phyloP scores from a whole-genome alignment of 164 flowering plant genomes.

The Vitis cinerea region DNA sequence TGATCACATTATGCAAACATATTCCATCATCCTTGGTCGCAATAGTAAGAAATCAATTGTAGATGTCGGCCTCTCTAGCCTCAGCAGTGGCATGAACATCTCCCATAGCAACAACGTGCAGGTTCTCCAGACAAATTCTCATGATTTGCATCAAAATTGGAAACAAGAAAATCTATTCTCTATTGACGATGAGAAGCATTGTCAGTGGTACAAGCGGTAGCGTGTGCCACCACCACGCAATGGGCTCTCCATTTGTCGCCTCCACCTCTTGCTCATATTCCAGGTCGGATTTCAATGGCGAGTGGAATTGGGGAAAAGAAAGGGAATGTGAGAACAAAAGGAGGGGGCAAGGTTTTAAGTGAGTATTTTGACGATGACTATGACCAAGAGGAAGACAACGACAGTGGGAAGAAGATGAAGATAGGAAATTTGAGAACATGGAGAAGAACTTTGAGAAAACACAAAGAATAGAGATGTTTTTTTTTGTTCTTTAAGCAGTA shows the following conservation, averaged over 20 bases:
- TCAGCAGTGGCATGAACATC: constrained; percentile 99
- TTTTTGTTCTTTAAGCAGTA: no score
- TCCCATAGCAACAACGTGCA: constrained; percentile 93
- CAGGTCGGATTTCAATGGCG: constrained; percentile 7
- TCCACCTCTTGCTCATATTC: no score
- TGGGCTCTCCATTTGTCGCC: no score
- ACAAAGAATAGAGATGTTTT: no score
- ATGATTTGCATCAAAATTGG: constrained; percentile 89
- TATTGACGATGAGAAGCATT: constrained; percentile 73
- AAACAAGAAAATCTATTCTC: constrained; percentile 90
- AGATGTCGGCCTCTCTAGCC: constrained; percentile 86
- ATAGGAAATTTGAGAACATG: background rate
- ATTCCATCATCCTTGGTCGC: constrained; percentile 88
- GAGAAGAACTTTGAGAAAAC: no score
- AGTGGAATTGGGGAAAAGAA: constrained; percentile 26
- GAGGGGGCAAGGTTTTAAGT: constrained; percentile 24
- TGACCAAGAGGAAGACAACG: constrained; percentile 41
- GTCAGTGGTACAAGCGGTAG: constrained; percentile 36
- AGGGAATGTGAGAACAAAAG: constrained; percentile 12
- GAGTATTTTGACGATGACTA: constrained; percentile 50
- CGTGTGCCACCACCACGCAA: background rate
- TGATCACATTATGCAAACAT: constrained; percentile 98
- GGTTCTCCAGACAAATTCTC: constrained; percentile 87
- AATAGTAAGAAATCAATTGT: constrained; percentile 84
- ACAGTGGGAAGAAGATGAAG: constrained; percentile 43